Evolutionary conservation across 345 rosid genomes (phyloP).

Genomic region (Syzygium grande): DNA sequence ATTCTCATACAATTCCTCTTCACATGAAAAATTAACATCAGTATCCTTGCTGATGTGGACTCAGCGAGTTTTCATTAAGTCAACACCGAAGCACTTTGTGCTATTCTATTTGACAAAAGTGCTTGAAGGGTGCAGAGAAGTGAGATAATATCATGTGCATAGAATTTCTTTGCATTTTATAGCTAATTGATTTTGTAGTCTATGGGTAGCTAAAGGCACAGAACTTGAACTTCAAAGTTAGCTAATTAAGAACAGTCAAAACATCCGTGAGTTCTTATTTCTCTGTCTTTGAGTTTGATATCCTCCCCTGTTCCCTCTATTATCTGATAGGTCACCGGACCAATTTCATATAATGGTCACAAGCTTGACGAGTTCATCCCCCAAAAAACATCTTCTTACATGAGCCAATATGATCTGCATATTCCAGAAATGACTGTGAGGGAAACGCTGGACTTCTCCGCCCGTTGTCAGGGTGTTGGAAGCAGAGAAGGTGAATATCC

Average conservation of each 20-base stretch:
- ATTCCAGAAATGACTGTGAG: constrained; percentile 19
- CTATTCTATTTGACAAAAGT: neutral
- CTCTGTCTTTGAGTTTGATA: neutral
- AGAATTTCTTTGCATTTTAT: neutral
- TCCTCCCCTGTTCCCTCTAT: neutral
- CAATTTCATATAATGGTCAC: constrained; percentile 7
- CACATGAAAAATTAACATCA: too few species aligned
- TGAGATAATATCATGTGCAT: neutral
- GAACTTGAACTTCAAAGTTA: neutral
- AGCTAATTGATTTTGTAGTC: neutral
- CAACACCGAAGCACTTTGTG: neutral
- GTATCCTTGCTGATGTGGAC: neutral
- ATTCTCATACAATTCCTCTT: neutral
- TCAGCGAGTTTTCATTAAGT: neutral
- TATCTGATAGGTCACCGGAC: constrained; percentile 25
- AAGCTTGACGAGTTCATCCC: constrained; percentile 8
- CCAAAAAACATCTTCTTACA: constrained; percentile 11
- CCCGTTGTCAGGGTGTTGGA: constrained; percentile 18
- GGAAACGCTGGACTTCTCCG: constrained; percentile 15
- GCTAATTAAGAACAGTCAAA: neutral
- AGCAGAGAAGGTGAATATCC: constrained; percentile 21
- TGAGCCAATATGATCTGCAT: constrained; percentile 15
- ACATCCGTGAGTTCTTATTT: neutral
- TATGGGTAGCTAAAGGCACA: neutral
- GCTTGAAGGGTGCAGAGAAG: neutral